phyloP scores from a whole-genome alignment of 345 rosid genomes.

The Populus simonii region DNA sequence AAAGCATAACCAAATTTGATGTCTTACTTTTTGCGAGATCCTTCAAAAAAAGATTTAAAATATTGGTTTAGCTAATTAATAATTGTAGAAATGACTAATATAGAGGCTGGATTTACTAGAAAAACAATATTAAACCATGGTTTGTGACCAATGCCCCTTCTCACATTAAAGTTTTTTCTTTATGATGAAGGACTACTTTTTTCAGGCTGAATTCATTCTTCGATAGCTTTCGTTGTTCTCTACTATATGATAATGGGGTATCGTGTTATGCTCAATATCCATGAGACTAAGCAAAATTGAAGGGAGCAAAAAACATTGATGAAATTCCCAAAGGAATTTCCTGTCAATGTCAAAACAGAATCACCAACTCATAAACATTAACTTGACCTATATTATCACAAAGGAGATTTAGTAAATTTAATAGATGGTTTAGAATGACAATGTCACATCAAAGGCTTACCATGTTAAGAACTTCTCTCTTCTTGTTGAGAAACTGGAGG shows the following conservation, averaged over 20 bases:
- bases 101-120: not conserved
- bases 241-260: not conserved
- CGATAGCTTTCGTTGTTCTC: not conserved
- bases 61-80: not conserved
- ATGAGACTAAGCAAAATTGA: not conserved
- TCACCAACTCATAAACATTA: not conserved
- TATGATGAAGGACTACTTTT: not conserved
- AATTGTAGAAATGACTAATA: not conserved
- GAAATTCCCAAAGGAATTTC: not conserved
- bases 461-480: constrained; percentile 74
- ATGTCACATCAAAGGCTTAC: constrained; percentile 38
- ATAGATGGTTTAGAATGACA: not conserved
- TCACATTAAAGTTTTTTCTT: no score
- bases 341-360: not conserved
- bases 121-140: not conserved
- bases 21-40: not conserved
- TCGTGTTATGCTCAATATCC: not conserved
- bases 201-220: not conserved
- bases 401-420: not conserved
- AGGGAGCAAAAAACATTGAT: not conserved
- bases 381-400: not conserved
- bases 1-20: not conserved
- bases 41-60: not conserved
- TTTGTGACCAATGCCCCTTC: not conserved
- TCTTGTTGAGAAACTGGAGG: constrained; percentile 92